These are phyloP conservation scores for Neurospora cerealis DNA, from an alignment of 495 filamentous ascomycete genomes.

Conservation along the genomic window DNA sequence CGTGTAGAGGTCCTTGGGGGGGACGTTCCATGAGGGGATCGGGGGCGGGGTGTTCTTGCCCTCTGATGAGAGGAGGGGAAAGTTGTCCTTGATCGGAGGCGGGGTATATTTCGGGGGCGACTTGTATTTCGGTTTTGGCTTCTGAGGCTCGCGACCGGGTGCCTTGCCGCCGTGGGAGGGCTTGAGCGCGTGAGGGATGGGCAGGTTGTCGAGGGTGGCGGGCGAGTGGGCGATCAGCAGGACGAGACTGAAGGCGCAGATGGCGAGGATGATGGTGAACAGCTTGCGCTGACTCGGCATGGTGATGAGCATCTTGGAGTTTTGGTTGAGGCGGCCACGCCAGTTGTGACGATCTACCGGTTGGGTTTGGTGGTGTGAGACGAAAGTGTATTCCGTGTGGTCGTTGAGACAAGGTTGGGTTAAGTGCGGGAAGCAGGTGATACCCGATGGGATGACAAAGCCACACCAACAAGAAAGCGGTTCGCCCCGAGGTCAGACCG, in stretches of 20 bases:
- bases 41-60: conserved; percentile 22
- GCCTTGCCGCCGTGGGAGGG: neutral
- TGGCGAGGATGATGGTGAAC: neutral
- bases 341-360: neutral
- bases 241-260: neutral
- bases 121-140: conserved; percentile 21
- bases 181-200: neutral
- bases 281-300: conserved; percentile 1
- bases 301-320: neutral
- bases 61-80: conserved; percentile 25
- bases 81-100: conserved; percentile 27
- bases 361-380: neutral
- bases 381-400: neutral
- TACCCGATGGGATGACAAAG: neutral
- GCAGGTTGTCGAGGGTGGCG: neutral
- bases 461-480: neutral
- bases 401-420: neutral
- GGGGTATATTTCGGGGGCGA: conserved; percentile 24
- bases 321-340: neutral
- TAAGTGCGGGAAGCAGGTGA: neutral
- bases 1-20: conserved; percentile 21
- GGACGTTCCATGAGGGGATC: conserved; percentile 33
- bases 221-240: neutral
- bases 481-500: neutral
- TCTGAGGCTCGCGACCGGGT: neutral